A percentile compares a stretch with the other conserved stretches of the same genome.
Conservation (phyloP, 2,329 filamentous ascomycete genomes). For the Trichophyton rubrum region DNA sequence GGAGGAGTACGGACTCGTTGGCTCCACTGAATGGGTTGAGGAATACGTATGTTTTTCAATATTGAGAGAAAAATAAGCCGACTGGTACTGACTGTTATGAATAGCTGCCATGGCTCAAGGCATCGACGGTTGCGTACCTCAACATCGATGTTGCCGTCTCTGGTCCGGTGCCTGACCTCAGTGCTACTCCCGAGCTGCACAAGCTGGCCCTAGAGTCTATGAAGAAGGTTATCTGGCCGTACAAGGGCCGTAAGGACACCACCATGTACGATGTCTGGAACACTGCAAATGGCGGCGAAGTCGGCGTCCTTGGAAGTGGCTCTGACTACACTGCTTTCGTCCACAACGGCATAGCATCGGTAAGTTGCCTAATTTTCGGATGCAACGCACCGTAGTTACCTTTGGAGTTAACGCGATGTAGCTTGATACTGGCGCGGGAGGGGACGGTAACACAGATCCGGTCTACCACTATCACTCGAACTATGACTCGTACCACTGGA, state of each 20-base stretch:
- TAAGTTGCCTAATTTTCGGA: constrained; percentile 3
- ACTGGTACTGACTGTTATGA: constrained; percentile 1
- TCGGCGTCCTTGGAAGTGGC: constrained; percentile 35
- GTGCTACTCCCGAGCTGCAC: constrained; percentile 32
- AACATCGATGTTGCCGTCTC: constrained; percentile 41
- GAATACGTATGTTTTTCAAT: constrained; percentile 26
- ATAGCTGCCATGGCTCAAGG: constrained; percentile 34
- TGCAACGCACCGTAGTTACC: neutral
- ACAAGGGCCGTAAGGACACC: constrained; percentile 24
- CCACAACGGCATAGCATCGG: constrained; percentile 31
- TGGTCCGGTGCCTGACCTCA: constrained; percentile 30
- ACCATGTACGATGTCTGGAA: constrained; percentile 38
- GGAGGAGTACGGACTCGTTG: constrained; percentile 29
- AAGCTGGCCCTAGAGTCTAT: constrained; percentile 23
- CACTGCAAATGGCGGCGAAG: constrained; percentile 21
- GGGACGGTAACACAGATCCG: constrained; percentile 25
- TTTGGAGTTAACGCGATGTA: neutral
- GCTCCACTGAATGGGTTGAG: constrained; percentile 39
- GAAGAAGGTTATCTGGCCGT: constrained; percentile 34
- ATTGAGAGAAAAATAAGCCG: too few relatives aligned
- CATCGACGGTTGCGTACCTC: constrained; percentile 36
- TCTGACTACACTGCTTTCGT: constrained; percentile 38
- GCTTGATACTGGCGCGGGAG: constrained; percentile 32
- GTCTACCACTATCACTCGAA: constrained; percentile 39
- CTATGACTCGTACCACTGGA: constrained; percentile 42